phyloP scores from a whole-genome alignment of 2,329 filamentous ascomycete species.

The Talaromyces sp. region DNA sequence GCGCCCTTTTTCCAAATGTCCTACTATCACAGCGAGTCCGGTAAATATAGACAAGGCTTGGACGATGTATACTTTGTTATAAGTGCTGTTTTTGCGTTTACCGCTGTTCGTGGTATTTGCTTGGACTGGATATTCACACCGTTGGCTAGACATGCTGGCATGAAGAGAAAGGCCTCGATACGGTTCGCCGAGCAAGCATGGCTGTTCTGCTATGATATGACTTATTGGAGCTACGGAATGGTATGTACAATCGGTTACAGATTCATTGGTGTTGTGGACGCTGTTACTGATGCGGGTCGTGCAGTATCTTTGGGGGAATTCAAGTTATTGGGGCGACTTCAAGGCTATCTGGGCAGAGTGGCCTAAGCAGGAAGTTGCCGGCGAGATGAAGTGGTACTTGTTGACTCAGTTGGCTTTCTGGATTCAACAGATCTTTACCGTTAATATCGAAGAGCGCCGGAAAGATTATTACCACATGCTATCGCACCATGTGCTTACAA shows the following conservation, averaged over 20 bases:
- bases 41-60: slow-evolving; percentile 68
- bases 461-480: slow-evolving; percentile 98
- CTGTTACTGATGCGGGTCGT: background rate
- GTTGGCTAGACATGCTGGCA: slow-evolving; percentile 65
- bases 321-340: slow-evolving; percentile 72
- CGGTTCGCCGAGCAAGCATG: slow-evolving; percentile 94
- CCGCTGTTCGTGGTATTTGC: slow-evolving; percentile 71
- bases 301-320: slow-evolving; percentile 75
- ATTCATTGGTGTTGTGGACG: no score
- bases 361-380: slow-evolving; percentile 70
- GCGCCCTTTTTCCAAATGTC: slow-evolving; percentile 82
- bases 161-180: slow-evolving; percentile 71
- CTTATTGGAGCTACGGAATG: slow-evolving; percentile 79
- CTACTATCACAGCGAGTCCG: slow-evolving; percentile 67
- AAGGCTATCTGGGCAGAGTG: slow-evolving; percentile 76
- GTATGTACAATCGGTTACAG: slow-evolving; percentile 59
- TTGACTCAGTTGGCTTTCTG: slow-evolving; percentile 87
- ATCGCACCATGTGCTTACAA: slow-evolving; percentile 87
- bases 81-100: slow-evolving; percentile 79
- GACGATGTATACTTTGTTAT: slow-evolving; percentile 74
- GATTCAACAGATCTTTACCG: slow-evolving; percentile 88
- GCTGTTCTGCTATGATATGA: slow-evolving; percentile 75
- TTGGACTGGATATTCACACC: slow-evolving; percentile 88
- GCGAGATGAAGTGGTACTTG: slow-evolving; percentile 81
- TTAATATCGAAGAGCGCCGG: slow-evolving; percentile 87